Evolutionary conservation across 2,329 filamentous ascomycete genomes (phyloP).

Genomic region (Talaromyces verruculosus): DNA sequence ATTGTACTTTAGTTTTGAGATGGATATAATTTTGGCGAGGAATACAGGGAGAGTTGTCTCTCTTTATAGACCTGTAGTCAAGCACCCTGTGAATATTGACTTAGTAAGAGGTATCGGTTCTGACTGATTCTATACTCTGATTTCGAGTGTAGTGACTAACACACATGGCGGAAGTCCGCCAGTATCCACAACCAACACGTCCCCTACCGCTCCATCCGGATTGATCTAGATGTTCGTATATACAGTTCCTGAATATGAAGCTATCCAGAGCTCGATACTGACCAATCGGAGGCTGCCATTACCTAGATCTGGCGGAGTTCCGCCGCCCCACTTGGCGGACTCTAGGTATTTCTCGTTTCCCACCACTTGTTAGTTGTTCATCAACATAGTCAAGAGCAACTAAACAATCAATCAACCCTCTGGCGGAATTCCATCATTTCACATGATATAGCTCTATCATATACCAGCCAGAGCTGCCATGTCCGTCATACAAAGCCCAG

Average conservation of each 20-base stretch:
- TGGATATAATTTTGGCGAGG: background rate
- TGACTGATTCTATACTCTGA: too few species aligned
- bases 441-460: background rate
- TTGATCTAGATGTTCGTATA: background rate
- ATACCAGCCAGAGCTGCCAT: background rate
- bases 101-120: too few species aligned
- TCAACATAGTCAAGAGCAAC: background rate
- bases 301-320: conserved; percentile 19
- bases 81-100: too few species aligned
- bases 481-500: conserved; percentile 12
- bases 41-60: background rate
- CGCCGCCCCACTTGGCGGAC: conserved; percentile 5
- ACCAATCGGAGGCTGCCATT: background rate
- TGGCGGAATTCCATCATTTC: background rate
- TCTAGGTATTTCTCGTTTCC: background rate
- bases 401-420: background rate
- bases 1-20: background rate
- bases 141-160: background rate
- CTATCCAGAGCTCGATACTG: background rate
- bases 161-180: background rate
- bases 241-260: background rate
- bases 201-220: too few species aligned
- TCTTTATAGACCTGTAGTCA: too few species aligned
- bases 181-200: background rate
- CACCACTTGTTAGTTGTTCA: background rate